Percentiles rank a stretch among this genome's conserved stretches.
Evolutionary conservation across 139 green algal genomes (phyloP).

Genomic region (Nannochloris sp.): DNA sequence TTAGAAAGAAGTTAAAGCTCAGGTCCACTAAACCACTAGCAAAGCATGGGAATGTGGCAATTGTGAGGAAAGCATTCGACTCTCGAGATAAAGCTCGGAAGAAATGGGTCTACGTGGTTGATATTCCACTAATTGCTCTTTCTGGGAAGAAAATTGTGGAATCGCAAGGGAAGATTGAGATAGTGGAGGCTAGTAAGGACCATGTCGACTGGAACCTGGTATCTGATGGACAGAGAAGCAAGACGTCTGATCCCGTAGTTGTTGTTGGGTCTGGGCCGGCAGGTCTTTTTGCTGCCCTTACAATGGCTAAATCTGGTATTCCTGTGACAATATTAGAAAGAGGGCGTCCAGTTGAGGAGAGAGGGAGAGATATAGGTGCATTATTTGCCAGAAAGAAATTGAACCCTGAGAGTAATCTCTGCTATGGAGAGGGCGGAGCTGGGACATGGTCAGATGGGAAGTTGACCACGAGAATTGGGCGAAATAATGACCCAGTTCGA

Average conservation of each 20-base stretch:
- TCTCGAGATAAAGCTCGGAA: constrained; percentile 21
- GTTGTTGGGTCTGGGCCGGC: constrained; percentile 58
- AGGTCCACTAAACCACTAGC: neutral
- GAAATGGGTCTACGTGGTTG: constrained; percentile 56
- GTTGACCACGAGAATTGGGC: constrained; percentile 70
- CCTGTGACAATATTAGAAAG: constrained; percentile 65
- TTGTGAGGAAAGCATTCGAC: constrained; percentile 57
- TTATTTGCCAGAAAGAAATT: constrained; percentile 55
- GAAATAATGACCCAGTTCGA: constrained; percentile 52
- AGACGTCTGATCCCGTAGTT: constrained; percentile 19
- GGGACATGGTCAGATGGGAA: constrained; percentile 82
- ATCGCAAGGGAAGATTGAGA: constrained; percentile 7
- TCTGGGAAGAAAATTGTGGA: neutral
- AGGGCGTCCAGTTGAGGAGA: constrained; percentile 63
- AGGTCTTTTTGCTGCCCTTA: constrained; percentile 73
- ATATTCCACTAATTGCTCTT: constrained; percentile 31
- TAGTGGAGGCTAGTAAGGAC: neutral
- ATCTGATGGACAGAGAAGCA: too few species aligned
- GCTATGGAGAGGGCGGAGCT: constrained; percentile 58
- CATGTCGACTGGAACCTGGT: constrained; percentile 6
- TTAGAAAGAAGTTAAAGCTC: constrained; percentile 15
- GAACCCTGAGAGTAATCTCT: constrained; percentile 68
- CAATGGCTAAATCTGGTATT: constrained; percentile 45
- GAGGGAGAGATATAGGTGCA: constrained; percentile 71
- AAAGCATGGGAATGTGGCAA: neutral